Conservation (phyloP, 2,329 filamentous ascomycete genomes). For the Fusarium sp. region DNA sequence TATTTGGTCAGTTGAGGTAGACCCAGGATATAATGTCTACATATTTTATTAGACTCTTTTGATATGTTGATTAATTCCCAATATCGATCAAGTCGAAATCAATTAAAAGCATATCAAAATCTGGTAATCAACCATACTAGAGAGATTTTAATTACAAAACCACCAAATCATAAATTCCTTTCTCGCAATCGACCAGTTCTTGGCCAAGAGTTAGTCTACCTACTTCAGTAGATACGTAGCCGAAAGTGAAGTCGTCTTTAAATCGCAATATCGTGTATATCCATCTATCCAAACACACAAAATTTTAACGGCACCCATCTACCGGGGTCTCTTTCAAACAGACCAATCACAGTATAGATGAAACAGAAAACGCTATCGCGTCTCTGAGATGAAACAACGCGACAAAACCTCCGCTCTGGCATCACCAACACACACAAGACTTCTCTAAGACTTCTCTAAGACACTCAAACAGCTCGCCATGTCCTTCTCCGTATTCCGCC, state of each 20-base stretch:
- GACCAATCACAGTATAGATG: constrained; percentile 26
- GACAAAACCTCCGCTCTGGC: constrained; percentile 19
- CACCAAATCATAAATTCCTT: background rate
- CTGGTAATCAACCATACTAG: background rate
- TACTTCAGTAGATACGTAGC: background rate
- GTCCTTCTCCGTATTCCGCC: constrained; percentile 63
- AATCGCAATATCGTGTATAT: constrained; percentile 17
- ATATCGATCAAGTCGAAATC: background rate
- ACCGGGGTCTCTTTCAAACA: constrained; percentile 1
- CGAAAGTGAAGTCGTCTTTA: background rate
- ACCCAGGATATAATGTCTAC: no score
- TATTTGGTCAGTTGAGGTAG: no score
- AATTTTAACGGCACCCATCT: constrained; percentile 16
- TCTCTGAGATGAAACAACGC: constrained; percentile 28
- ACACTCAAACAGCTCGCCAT: constrained; percentile 41
- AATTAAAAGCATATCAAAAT: background rate
- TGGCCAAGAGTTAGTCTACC: background rate
- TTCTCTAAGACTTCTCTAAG: background rate
- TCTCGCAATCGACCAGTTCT: constrained; percentile 2
- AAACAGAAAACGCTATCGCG: constrained; percentile 29
- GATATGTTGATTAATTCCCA: no score
- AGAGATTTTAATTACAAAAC: background rate
- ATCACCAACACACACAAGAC: constrained; percentile 3
- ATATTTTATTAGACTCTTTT: no score
- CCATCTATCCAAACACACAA: constrained; percentile 11